These are phyloP conservation scores for Termitomyces sp. DNA, from an alignment of 768 basidiomycete species.

Conservation along the genomic window DNA sequence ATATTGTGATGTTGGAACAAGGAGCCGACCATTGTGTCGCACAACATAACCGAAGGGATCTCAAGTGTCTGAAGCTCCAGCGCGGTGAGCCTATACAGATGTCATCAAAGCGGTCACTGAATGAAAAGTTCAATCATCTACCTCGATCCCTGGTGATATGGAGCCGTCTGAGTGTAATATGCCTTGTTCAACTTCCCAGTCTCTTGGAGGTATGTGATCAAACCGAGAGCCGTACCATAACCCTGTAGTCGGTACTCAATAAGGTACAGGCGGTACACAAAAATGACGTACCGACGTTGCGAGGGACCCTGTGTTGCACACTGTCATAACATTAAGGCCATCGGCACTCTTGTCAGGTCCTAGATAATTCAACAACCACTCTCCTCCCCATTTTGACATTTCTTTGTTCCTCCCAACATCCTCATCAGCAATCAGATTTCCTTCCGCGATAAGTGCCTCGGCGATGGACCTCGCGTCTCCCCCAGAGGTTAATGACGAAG, in stretches of 20 bases:
- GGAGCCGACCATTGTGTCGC: constrained; percentile 97
- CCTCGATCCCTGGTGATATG: constrained; percentile 92
- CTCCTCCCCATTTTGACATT: constrained; percentile 83
- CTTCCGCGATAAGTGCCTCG: constrained; percentile 62
- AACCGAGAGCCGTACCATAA: constrained; percentile 90
- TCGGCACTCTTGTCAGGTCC: constrained; percentile 30
- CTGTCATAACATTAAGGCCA: constrained; percentile 78
- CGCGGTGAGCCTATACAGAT: constrained; percentile 65
- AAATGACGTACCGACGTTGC: constrained; percentile 74
- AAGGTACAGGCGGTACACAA: not conserved
- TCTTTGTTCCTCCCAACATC: constrained; percentile 81
- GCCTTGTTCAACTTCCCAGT: constrained; percentile 71
- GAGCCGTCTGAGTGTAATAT: constrained; percentile 91
- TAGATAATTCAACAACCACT: constrained; percentile 67
- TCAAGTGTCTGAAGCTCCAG: constrained; percentile 81
- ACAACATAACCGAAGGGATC: constrained; percentile 90
- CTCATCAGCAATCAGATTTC: constrained; percentile 71
- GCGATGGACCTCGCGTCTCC: constrained; percentile 43
- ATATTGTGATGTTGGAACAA: constrained; percentile 84
- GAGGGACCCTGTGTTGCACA: constrained; percentile 96
- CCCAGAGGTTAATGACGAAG: constrained; percentile 33
- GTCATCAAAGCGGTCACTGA: not conserved
- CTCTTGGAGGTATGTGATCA: constrained; percentile 88
- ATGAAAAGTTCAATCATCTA: constrained; percentile 16
- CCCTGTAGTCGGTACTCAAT: constrained; percentile 47